Base-by-base conservation (phyloP, 129 eudicot genomes). In the Flaveria sonorensis region DNA sequence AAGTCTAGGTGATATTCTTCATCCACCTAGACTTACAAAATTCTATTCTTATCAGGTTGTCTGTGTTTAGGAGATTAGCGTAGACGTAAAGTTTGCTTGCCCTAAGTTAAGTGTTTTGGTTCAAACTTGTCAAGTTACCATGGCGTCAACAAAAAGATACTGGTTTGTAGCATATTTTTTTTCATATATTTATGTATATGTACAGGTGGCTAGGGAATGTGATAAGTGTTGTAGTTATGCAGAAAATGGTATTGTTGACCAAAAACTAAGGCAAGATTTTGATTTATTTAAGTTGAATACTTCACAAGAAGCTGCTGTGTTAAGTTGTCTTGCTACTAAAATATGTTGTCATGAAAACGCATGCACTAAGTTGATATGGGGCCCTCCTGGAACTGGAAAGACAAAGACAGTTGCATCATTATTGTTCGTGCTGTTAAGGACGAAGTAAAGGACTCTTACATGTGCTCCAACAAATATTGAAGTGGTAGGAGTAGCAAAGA, bases 381-480 rank as follows among this genome's bases (percentile, higher is more conserved):
- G 97, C 10, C n/a, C n/a, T n/a, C n/a, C n/a, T n/a, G n/a, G n/a
- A n/a, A n/a, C n/a, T n/a, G n/a, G n/a, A n/a, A n/a, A 92, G 77
- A 92, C 97, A 10, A 92, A 92, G 48, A 92, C 96, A 6, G 68
- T 84, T 64, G 85, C 85, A 14, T 47, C 89, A 0, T 61, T 89
- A 14, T 72, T 89, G 60, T 81, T 60, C 68, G 56, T 72, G 7
- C 76, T 92, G 28, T 57, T 78, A 30, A 72, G 42, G 40, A 68
- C 56, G 75, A 88, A 86, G 71, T 72, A 80, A 48, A 81, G 89
- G 60, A 87, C 96, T 19, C 62, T 88, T 39, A 85, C 85, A 32
- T 89, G 93, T 83, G 92, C 96, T 50, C 97, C 96, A 1, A 92
- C 97, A 2, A 89, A 87, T 75, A 80, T 88, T 59, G 93, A 92